A percentile compares a stretch with the other conserved stretches of the same genome.
These are phyloP conservation scores for Rhizophagus clarus DNA, from an alignment of 192 early-diverging fungal genomes.

Conservation along the genomic window DNA sequence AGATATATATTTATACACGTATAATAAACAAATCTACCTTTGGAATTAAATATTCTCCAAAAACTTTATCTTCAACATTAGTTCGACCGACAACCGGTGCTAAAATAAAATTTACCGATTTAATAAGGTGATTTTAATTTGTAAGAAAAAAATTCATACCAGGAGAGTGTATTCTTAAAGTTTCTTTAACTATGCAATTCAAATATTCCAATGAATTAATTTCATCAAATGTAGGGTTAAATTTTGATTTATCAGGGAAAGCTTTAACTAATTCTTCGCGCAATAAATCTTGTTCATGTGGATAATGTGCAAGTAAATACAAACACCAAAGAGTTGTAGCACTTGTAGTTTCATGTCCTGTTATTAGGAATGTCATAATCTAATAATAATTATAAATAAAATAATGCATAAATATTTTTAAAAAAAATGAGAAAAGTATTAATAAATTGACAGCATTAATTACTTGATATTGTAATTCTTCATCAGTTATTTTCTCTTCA, in stretches of 20 bases:
- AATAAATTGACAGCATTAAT: not conserved
- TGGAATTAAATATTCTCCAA: too few species aligned
- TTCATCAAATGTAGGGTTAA: conserved; percentile 44
- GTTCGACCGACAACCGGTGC: conserved; percentile 50
- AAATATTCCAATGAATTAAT: conserved; percentile 52
- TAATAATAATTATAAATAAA: not conserved
- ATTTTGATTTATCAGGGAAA: conserved; percentile 31
- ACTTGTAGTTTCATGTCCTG: conserved; percentile 63
- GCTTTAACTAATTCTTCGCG: conserved; percentile 51
- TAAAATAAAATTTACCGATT: not conserved
- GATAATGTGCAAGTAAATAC: conserved; percentile 50
- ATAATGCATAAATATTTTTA: not conserved
- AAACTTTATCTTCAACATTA: conserved; percentile 35
- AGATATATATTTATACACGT: conserved; percentile 16
- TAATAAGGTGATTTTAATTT: too few species aligned
- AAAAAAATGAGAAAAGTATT: not conserved
- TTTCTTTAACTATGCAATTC: conserved; percentile 56
- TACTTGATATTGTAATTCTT: conserved; percentile 49
- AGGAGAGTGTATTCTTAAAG: conserved; percentile 51
- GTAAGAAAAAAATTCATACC: not conserved
- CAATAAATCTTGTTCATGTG: conserved; percentile 43
- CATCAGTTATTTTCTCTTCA: conserved; percentile 40
- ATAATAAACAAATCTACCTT: too few species aligned
- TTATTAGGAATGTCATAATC: conserved; percentile 29
- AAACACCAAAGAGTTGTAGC: conserved; percentile 53